A percentile compares a stretch with the other conserved stretches of the same genome.
phyloP scores from a whole-genome alignment of 2,329 filamentous ascomycete genomes.

The Chalara sp. region DNA sequence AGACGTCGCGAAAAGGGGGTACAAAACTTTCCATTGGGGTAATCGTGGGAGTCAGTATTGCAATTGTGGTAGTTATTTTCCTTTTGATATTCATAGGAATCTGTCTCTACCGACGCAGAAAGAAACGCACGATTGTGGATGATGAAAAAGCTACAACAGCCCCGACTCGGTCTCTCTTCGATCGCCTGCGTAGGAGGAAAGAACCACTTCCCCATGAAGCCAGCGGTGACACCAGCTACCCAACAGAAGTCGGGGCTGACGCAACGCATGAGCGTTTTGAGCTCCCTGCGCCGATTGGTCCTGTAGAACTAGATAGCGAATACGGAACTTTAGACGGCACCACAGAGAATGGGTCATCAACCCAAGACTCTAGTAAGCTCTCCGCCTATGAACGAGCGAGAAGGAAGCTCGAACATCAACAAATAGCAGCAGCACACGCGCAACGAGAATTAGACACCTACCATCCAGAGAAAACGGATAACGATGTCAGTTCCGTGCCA shows the following conservation, averaged over 20 bases:
- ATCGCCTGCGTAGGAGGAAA: conserved; percentile 36
- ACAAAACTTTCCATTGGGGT: conserved; percentile 12
- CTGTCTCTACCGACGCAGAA: conserved; percentile 11
- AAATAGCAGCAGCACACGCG: conserved; percentile 33
- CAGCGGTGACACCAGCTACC: conserved; percentile 45
- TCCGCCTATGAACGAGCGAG: conserved; percentile 45
- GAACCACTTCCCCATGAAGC: conserved; percentile 41
- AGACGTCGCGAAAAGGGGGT: not conserved
- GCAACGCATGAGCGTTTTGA: conserved; percentile 19
- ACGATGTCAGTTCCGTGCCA: conserved; percentile 22
- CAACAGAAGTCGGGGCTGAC: conserved; percentile 21
- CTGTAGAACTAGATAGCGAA: conserved; percentile 22
- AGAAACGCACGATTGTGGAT: conserved; percentile 19
- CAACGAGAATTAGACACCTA: conserved; percentile 24
- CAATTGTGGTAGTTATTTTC: conserved; percentile 6
- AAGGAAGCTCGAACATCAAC: conserved; percentile 43
- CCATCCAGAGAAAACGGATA: conserved; percentile 24
- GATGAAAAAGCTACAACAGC: conserved; percentile 9
- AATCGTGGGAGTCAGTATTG: conserved; percentile 21
- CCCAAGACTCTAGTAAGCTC: conserved; percentile 29
- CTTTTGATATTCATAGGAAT: conserved; percentile 10
- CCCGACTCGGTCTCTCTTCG: conserved; percentile 14
- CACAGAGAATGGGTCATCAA: conserved; percentile 14
- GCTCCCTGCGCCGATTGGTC: conserved; percentile 17
- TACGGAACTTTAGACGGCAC: conserved; percentile 16